A percentile compares a stretch with the other conserved stretches of the same genome.
These are phyloP conservation scores for Plenodomus lindquistii DNA, from an alignment of 2,329 filamentous ascomycete species.

Conservation along the genomic window DNA sequence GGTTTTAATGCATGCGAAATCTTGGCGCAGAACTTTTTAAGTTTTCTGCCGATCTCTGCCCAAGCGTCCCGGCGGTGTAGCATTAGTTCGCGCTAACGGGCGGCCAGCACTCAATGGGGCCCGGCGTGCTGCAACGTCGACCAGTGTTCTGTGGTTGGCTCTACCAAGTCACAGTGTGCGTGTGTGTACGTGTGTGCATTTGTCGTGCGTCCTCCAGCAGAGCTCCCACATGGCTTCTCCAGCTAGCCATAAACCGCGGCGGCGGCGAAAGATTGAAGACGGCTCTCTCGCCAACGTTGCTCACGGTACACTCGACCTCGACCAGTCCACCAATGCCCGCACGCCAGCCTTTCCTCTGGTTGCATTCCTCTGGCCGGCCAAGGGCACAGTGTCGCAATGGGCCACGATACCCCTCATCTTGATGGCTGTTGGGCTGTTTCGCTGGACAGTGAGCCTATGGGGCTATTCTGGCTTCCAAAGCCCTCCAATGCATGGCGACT, in stretches of 20 bases:
- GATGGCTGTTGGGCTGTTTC: constrained; percentile 87
- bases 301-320: constrained; percentile 51
- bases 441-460: constrained; percentile 92
- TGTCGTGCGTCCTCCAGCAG: constrained; percentile 7
- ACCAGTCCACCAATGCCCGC: constrained; percentile 50
- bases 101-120: constrained; percentile 6
- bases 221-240: constrained; percentile 36
- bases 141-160: constrained; percentile 6
- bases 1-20: constrained; percentile 6
- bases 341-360: constrained; percentile 84
- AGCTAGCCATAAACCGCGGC: constrained; percentile 47
- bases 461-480: constrained; percentile 86
- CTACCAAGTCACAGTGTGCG: no score
- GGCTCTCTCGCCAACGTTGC: constrained; percentile 44
- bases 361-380: constrained; percentile 91
- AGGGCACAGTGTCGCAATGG: constrained; percentile 86
- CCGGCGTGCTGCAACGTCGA: constrained; percentile 9
- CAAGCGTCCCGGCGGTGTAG: constrained; percentile 1
- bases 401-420: constrained; percentile 83
- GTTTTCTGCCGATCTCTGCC: constrained; percentile 12
- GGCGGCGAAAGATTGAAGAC: constrained; percentile 49
- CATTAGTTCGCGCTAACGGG: not conserved
- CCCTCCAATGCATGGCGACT: constrained; percentile 94
- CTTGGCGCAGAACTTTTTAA: constrained; percentile 9
- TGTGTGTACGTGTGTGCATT: not conserved